A percentile compares a stretch with the other conserved stretches of the same genome.
Evolutionary conservation across 352 stramenopile genomes (phyloP).

Genomic region (Pythium myriotylum): DNA sequence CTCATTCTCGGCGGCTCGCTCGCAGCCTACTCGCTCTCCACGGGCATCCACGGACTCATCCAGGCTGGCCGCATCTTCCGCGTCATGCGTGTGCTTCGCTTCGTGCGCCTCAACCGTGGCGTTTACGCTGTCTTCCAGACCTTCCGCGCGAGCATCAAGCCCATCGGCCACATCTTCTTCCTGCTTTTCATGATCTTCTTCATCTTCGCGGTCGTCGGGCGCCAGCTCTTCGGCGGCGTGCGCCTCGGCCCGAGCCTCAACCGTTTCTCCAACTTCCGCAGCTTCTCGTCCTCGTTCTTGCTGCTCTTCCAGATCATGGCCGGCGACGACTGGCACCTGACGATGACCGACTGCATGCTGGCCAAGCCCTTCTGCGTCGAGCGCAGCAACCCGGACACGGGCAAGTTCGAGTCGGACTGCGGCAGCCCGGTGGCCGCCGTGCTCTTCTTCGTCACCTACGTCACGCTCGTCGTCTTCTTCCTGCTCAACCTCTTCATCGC

Average conservation of each 20-base stretch:
- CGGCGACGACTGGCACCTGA: slow-evolving; percentile 80
- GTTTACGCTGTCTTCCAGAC: slow-evolving; percentile 82
- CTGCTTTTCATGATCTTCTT: slow-evolving; percentile 85
- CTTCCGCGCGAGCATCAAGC: slow-evolving; percentile 64
- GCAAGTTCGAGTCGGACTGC: slow-evolving; percentile 59
- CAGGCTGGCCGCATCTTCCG: slow-evolving; percentile 73
- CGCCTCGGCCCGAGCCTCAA: slow-evolving; percentile 62
- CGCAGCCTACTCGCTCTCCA: slow-evolving; percentile 62
- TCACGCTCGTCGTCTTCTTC: slow-evolving; percentile 79
- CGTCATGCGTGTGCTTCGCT: slow-evolving; percentile 76
- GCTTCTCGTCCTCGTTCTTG: slow-evolving; percentile 58
- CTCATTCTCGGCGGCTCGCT: slow-evolving; percentile 64
- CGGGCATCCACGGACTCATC: slow-evolving; percentile 66
- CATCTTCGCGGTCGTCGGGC: slow-evolving; percentile 76
- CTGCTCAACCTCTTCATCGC: slow-evolving; percentile 86
- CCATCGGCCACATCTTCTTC: slow-evolving; percentile 79
- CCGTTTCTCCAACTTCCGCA: slow-evolving; percentile 73
- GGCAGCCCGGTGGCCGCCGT: slow-evolving; percentile 45
- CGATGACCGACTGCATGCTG: slow-evolving; percentile 81
- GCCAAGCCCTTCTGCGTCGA: slow-evolving; percentile 62
- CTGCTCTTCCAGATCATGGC: slow-evolving; percentile 85
- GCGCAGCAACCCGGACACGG: slow-evolving; percentile 33
- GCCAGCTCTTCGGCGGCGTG: slow-evolving; percentile 74
- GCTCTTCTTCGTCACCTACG: slow-evolving; percentile 73
- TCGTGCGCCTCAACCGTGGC: slow-evolving; percentile 70